Conservation (phyloP, 805 yeast species). For the Maudiozyma serrabonitensis region DNA sequence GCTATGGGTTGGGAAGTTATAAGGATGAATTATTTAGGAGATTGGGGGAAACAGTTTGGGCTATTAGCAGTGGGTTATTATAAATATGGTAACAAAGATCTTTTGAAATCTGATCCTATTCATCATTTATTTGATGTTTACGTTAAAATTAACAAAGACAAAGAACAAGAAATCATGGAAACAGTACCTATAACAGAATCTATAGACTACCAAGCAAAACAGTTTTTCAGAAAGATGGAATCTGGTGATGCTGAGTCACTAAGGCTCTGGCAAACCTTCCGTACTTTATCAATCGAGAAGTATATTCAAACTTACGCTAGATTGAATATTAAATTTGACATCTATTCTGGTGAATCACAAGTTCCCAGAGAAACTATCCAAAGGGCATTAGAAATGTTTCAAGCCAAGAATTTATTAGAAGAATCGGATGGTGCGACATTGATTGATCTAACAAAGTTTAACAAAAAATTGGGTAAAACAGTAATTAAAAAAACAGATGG, state of each 20-base stretch:
- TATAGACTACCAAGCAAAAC: slow-evolving; percentile 77
- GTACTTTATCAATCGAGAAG: slow-evolving; percentile 76
- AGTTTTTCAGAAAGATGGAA: slow-evolving; percentile 82
- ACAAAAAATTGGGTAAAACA: slow-evolving; percentile 87
- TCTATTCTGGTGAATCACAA: slow-evolving; percentile 92
- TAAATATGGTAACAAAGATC: slow-evolving; percentile 71
- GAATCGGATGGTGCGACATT: slow-evolving; percentile 87
- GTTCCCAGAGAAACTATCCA: slow-evolving; percentile 68
- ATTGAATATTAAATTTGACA: slow-evolving; percentile 78
- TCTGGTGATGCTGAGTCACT: slow-evolving; percentile 82
- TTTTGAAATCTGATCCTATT: slow-evolving; percentile 67
- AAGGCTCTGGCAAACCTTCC: slow-evolving; percentile 72
- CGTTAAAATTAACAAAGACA: slow-evolving; percentile 74
- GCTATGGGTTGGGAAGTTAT: slow-evolving; percentile 81
- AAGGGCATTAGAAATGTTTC: slow-evolving; percentile 49
- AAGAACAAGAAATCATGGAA: slow-evolving; percentile 43
- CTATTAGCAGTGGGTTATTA: slow-evolving; percentile 84
- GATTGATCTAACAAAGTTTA: slow-evolving; percentile 72
- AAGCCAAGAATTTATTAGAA: slow-evolving; percentile 58
- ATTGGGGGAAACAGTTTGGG: slow-evolving; percentile 99
- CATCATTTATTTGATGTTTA: slow-evolving; percentile 90
- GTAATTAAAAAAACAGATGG: slow-evolving; percentile 91
- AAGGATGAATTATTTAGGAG: slow-evolving; percentile 90
- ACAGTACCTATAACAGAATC: slow-evolving; percentile 33
- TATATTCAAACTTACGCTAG: slow-evolving; percentile 84